Conservation (phyloP, 768 basidiomycete species). For the Suillus subaureus region DNA sequence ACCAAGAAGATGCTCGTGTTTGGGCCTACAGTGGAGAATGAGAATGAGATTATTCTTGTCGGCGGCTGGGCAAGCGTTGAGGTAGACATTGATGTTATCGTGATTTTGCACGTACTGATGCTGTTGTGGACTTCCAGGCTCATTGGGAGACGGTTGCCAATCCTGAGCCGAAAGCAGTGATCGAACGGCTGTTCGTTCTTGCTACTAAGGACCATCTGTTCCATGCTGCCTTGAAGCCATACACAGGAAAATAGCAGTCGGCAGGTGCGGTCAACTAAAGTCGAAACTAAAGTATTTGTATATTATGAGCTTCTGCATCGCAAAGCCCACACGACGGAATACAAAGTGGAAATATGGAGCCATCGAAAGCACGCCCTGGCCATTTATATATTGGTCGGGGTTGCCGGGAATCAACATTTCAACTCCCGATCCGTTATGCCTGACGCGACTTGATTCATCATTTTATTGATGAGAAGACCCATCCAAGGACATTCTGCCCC, state of each 20-base stretch:
- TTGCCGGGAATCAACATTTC: too few species aligned
- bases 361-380: background rate
- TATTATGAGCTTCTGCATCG: background rate
- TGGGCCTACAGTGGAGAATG: slow-evolving; percentile 23
- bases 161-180: slow-evolving; percentile 4
- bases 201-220: slow-evolving; percentile 17
- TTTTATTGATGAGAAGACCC: background rate
- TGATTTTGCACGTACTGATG: background rate
- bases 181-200: slow-evolving; percentile 20
- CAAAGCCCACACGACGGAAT: background rate
- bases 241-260: background rate
- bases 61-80: slow-evolving; percentile 27
- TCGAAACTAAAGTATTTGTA: background rate
- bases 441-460: background rate
- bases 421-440: background rate
- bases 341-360: background rate
- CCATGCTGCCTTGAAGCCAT: slow-evolving; percentile 17
- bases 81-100: slow-evolving; percentile 17
- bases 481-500: background rate
- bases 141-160: slow-evolving; percentile 13
- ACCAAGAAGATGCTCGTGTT: slow-evolving; percentile 19
- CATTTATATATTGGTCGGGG: background rate
- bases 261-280: background rate
- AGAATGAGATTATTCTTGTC: slow-evolving; percentile 22
- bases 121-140: slow-evolving; percentile 14